A percentile compares a stretch with the other conserved stretches of the same genome.
Evolutionary conservation across 2,329 filamentous ascomycete species (phyloP).

Genomic region (Nothopassalora personata): DNA sequence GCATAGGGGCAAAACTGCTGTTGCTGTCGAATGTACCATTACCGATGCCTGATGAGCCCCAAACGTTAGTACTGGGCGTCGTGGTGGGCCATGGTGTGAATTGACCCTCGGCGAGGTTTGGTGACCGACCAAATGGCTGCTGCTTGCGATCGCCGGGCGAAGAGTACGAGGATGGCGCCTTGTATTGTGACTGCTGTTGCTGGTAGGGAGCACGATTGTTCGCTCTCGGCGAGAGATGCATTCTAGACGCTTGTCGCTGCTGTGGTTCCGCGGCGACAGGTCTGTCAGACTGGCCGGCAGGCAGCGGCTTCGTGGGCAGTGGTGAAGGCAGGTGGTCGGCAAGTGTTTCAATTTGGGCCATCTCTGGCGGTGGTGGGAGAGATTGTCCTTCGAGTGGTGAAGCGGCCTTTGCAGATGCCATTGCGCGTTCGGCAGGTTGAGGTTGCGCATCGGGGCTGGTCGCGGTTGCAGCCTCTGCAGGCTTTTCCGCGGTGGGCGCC

Average conservation of each 20-base stretch:
- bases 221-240: slow-evolving; percentile 22
- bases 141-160: slow-evolving; percentile 34
- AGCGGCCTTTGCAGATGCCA: slow-evolving; percentile 12
- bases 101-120: slow-evolving; percentile 22
- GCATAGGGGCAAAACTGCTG: slow-evolving; percentile 28
- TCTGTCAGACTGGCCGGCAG: slow-evolving; percentile 13
- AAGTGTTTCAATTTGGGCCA: not conserved
- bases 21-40: slow-evolving; percentile 65
- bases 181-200: slow-evolving; percentile 20
- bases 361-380: slow-evolving; percentile 11
- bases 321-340: slow-evolving; percentile 21
- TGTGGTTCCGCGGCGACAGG: slow-evolving; percentile 9
- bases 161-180: slow-evolving; percentile 37
- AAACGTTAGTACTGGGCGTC: slow-evolving; percentile 57
- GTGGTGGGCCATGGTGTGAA: slow-evolving; percentile 29
- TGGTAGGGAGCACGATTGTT: slow-evolving; percentile 22
- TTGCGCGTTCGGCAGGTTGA: slow-evolving; percentile 16
- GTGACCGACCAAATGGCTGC: slow-evolving; percentile 32
- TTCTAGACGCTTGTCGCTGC: slow-evolving; percentile 13
- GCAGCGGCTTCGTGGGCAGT: slow-evolving; percentile 16
- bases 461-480: slow-evolving; percentile 9
- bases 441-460: slow-evolving; percentile 5
- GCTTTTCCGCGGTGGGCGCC: slow-evolving; percentile 9
- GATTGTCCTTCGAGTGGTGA: slow-evolving; percentile 16
- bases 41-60: slow-evolving; percentile 68